phyloP scores from a whole-genome alignment of 2,329 filamentous ascomycete species.

The Ciborinia camelliae region DNA sequence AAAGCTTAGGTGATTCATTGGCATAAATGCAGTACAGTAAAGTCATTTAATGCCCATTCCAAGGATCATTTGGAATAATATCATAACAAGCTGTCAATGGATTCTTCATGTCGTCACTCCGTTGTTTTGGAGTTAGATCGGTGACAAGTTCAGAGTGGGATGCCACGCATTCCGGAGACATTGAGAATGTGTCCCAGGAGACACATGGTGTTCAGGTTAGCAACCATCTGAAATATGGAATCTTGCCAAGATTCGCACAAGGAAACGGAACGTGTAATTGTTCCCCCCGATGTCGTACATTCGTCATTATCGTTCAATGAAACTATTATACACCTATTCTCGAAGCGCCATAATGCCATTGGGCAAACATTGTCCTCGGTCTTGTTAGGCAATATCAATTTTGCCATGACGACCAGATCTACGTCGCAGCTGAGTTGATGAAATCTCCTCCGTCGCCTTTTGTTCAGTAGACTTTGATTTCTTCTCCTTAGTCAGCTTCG shows the following conservation, averaged over 20 bases:
- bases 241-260: background rate
- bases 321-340: background rate
- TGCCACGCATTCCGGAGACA: background rate
- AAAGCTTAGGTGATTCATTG: background rate
- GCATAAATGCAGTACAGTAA: background rate
- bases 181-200: background rate
- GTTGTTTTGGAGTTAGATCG: too few relatives aligned
- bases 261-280: background rate
- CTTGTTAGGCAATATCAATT: background rate
- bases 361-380: background rate
- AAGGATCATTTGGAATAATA: too few relatives aligned
- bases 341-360: background rate
- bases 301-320: background rate
- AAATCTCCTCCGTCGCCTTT: conserved; percentile 5
- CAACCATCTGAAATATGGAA: background rate
- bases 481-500: conserved; percentile 10
- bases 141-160: background rate
- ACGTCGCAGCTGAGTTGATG: background rate
- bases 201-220: background rate
- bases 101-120: background rate
- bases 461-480: conserved; percentile 19
- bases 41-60: background rate
- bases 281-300: background rate
- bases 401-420: background rate
- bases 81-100: background rate